Conservation (phyloP, 2,329 filamentous ascomycete species). For the Drechslerella dactyloides region DNA sequence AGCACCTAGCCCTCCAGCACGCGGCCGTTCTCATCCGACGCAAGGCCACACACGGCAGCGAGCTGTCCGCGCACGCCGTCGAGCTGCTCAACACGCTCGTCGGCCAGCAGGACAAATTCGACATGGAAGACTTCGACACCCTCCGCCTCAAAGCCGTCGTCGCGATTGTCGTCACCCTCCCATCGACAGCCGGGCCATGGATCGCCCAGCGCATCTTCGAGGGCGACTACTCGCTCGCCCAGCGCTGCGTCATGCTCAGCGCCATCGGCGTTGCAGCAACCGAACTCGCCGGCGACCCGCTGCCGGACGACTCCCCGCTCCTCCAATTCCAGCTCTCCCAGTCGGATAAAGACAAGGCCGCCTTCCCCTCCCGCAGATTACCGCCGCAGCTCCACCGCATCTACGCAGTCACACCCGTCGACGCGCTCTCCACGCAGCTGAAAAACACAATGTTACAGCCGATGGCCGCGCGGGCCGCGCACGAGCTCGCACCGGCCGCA, state of each 20-base stretch:
- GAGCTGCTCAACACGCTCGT: constrained; percentile 79
- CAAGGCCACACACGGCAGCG: constrained; percentile 85
- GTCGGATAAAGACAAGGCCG: constrained; percentile 59
- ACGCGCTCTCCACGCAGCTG: constrained; percentile 71
- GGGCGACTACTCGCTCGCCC: constrained; percentile 86
- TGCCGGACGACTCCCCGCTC: constrained; percentile 61
- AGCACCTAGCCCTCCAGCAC: constrained; percentile 77
- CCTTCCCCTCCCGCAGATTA: constrained; percentile 82
- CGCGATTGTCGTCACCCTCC: constrained; percentile 77
- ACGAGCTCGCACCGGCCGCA: constrained; percentile 74
- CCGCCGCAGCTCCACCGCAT: constrained; percentile 73
- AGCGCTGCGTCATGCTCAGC: constrained; percentile 80
- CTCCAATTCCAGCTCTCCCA: constrained; percentile 61
- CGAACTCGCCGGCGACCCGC: constrained; percentile 79
- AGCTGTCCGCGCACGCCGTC: constrained; percentile 81
- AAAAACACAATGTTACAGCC: constrained; percentile 78
- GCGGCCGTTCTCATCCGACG: constrained; percentile 82
- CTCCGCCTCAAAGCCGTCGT: constrained; percentile 80
- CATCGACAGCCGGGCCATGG: constrained; percentile 79
- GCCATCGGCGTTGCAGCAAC: constrained; percentile 80
- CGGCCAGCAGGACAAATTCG: constrained; percentile 83
- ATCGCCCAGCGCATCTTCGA: constrained; percentile 85
- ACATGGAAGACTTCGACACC: constrained; percentile 77
- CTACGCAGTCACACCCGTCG: constrained; percentile 69
- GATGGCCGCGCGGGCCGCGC: constrained; percentile 79